Evolutionary conservation across 371 early-diverging fungal genomes (phyloP).

Genomic region (Neoconidiobolus thromboides): DNA sequence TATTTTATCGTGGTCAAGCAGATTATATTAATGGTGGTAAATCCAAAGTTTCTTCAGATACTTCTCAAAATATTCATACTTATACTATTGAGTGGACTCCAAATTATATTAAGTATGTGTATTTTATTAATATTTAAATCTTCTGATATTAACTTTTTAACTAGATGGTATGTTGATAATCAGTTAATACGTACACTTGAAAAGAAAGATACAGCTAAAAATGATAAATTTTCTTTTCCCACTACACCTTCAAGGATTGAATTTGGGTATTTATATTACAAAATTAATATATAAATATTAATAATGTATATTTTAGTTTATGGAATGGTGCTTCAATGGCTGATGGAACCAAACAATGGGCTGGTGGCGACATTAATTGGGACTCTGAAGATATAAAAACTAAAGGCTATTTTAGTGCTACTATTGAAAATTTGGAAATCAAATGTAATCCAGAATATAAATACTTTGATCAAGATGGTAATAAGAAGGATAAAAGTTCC

Average conservation of each 20-base stretch:
- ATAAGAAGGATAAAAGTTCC: too few species aligned
- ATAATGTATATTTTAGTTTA: slow-evolving; percentile 34
- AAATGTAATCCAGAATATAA: neutral
- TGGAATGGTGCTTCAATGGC: slow-evolving; percentile 47
- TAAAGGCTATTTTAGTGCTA: slow-evolving; percentile 6
- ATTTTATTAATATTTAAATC: too few species aligned
- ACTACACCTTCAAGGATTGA: slow-evolving; percentile 29
- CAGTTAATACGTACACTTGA: slow-evolving; percentile 22
- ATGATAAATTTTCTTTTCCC: slow-evolving; percentile 21
- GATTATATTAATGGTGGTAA: neutral
- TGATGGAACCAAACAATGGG: slow-evolving; percentile 39
- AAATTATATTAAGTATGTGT: neutral
- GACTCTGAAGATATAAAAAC: slow-evolving; percentile 6
- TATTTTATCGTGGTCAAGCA: slow-evolving; percentile 24
- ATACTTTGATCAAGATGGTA: too few species aligned
- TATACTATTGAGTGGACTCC: slow-evolving; percentile 27
- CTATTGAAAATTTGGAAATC: slow-evolving; percentile 2
- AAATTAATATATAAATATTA: neutral
- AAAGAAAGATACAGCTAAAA: slow-evolving; percentile 18
- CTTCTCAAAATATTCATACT: slow-evolving; percentile 14
- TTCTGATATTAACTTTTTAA: too few species aligned
- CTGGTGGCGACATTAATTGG: slow-evolving; percentile 34
- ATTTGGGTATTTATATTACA: slow-evolving; percentile 8
- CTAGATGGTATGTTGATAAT: slow-evolving; percentile 23
- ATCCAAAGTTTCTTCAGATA: slow-evolving; percentile 10